Evolutionary conservation across 768 basidiomycete species (phyloP).

Genomic region (Macrocybe gigantea): DNA sequence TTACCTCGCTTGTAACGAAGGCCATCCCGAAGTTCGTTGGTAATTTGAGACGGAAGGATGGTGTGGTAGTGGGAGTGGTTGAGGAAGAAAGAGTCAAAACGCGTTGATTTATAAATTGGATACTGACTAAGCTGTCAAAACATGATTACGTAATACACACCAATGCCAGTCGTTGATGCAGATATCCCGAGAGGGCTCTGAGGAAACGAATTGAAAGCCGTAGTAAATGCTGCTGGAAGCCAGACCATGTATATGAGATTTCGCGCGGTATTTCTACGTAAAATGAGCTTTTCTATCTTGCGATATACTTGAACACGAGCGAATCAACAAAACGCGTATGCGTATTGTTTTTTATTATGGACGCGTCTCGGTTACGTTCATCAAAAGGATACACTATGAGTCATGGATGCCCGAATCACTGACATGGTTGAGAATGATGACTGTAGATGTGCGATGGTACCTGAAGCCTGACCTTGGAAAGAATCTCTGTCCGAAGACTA

Average conservation of each 20-base stretch:
- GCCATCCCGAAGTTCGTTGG: conserved; percentile 18
- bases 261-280: too few species aligned
- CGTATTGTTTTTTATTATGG: conserved; percentile 5
- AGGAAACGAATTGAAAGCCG: neutral
- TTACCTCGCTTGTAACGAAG: conserved; percentile 37
- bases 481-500: too few species aligned
- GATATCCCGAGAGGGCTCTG: conserved; percentile 6
- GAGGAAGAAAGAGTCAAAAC: conserved; percentile 17
- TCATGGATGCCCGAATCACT: too few species aligned
- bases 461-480: too few species aligned
- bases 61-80: conserved; percentile 14
- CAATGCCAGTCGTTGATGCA: neutral
- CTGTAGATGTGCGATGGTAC: too few species aligned
- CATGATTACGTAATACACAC: conserved; percentile 6
- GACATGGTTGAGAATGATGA: too few species aligned
- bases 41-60: conserved; percentile 1
- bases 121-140: conserved; percentile 23
- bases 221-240: conserved; percentile 1
- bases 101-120: conserved; percentile 22
- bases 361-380: conserved; percentile 1
- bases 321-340: conserved; percentile 4
- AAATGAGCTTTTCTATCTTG: too few species aligned
- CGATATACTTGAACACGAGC: too few species aligned
- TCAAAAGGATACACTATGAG: too few species aligned
- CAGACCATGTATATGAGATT: neutral